Percentiles rank a stretch among this genome's conserved stretches.
Conservation (phyloP, 805 yeast genomes). For the Yamadazyma scolyti region DNA sequence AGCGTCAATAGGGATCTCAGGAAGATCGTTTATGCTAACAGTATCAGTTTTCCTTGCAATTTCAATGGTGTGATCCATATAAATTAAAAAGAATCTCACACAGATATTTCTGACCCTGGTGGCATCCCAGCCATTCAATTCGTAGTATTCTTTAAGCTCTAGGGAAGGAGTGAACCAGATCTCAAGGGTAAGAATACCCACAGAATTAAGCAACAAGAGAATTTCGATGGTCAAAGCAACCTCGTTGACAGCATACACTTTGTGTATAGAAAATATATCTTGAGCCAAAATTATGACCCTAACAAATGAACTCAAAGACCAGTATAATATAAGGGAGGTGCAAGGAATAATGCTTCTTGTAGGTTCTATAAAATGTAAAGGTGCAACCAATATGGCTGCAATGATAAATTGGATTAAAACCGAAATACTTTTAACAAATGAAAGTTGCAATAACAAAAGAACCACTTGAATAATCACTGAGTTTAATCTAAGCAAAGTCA, state of each 20-base stretch:
- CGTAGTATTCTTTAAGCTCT: constrained; percentile 16
- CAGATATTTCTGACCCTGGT: constrained; percentile 17
- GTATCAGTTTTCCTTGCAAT: constrained; percentile 7
- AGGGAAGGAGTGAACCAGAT: constrained; percentile 14
- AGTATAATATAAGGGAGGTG: constrained; percentile 37
- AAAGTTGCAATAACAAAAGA: constrained; percentile 5
- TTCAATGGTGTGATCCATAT: constrained; percentile 6
- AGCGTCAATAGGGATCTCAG: constrained; percentile 34
- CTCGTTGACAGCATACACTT: too few relatives aligned
- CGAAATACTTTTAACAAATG: constrained; percentile 6
- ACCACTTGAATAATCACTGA: constrained; percentile 14
- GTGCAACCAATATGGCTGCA: constrained; percentile 23
- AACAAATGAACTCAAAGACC: constrained; percentile 20
- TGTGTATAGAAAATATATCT: constrained; percentile 17
- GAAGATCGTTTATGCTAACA: constrained; percentile 52
- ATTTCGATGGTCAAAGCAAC: too few relatives aligned
- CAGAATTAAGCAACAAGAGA: constrained; percentile 12
- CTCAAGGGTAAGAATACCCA: constrained; percentile 15
- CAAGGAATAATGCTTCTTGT: constrained; percentile 33
- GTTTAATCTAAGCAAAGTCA: constrained; percentile 14
- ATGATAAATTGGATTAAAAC: constrained; percentile 5
- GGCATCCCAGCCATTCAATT: constrained; percentile 24
- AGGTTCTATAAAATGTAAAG: constrained; percentile 45
- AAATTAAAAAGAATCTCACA: constrained; percentile 8
- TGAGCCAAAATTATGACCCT: constrained; percentile 13